Conservation (phyloP, 108 stramenopile species). For the Fragilariopsis cylindrus region DNA sequence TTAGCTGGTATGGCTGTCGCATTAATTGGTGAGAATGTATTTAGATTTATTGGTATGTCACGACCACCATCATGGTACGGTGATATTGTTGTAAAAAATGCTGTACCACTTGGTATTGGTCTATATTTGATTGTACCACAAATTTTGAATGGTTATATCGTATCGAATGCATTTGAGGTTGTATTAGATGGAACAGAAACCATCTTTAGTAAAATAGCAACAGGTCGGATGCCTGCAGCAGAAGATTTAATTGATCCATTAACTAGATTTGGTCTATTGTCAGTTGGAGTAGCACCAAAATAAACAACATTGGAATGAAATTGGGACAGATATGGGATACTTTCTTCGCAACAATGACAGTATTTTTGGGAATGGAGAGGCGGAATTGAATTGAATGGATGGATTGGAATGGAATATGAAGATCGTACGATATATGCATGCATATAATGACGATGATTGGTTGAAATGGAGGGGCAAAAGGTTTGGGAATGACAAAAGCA, state of each 20-base stretch:
- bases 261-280: conserved; percentile 36
- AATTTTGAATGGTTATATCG: conserved; percentile 36
- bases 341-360: too few relatives aligned
- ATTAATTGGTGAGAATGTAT: conserved; percentile 55
- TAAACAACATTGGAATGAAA: too few relatives aligned
- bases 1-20: conserved; percentile 42
- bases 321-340: too few relatives aligned
- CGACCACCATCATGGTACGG: conserved; percentile 36
- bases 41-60: conserved; percentile 39
- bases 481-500: conserved; percentile 14
- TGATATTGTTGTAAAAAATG: conserved; percentile 49
- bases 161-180: conserved; percentile 86
- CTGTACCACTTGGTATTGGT: conserved; percentile 43
- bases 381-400: too few relatives aligned
- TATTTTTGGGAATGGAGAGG: too few relatives aligned
- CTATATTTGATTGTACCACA: conserved; percentile 69
- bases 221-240: conserved; percentile 58
- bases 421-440: not conserved
- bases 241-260: conserved; percentile 47
- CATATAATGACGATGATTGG: not conserved
- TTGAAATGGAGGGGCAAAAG: not conserved
- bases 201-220: conserved; percentile 59
- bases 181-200: conserved; percentile 50
- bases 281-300: not conserved
- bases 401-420: not conserved